Percentiles rank a stretch among this genome's conserved stretches.
These are phyloP conservation scores for Tetragonia tetragonoides DNA, from an alignment of 148 eudicot species.

Conservation along the genomic window DNA sequence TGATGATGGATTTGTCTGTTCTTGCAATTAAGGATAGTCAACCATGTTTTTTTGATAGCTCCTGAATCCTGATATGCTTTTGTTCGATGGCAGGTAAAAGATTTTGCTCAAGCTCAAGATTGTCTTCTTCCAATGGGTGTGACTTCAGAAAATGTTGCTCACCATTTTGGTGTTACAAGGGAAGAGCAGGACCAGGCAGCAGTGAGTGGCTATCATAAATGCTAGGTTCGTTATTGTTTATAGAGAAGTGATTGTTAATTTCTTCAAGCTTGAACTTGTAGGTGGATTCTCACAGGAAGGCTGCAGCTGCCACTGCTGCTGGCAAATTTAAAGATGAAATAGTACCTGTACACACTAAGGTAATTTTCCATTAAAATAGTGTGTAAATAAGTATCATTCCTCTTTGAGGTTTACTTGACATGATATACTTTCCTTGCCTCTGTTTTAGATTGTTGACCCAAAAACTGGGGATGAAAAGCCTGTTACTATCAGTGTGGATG, in stretches of 20 bases:
- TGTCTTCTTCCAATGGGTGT: slow-evolving; percentile 98
- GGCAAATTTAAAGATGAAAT: slow-evolving; percentile 94
- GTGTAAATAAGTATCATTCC: no score
- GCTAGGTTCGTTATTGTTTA: slow-evolving; percentile 3
- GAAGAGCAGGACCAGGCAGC: slow-evolving; percentile 98
- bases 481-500: slow-evolving; percentile 74
- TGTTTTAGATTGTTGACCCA: slow-evolving; percentile 77
- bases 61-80: not conserved
- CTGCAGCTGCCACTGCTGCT: slow-evolving; percentile 95
- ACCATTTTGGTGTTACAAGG: slow-evolving; percentile 80
- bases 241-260: slow-evolving; percentile 2
- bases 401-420: not conserved
- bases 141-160: slow-evolving; percentile 96
- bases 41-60: not conserved
- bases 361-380: slow-evolving; percentile 9
- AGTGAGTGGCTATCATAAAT: slow-evolving; percentile 43
- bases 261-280: slow-evolving; percentile 27
- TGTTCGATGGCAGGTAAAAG: slow-evolving; percentile 51
- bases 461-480: slow-evolving; percentile 94
- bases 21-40: not conserved
- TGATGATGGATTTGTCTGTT: not conserved
- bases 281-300: slow-evolving; percentile 96
- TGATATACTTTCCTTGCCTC: not conserved
- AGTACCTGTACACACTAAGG: slow-evolving; percentile 83
- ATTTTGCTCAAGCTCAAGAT: slow-evolving; percentile 74